Evolutionary conservation across 2,329 filamentous ascomycete genomes (phyloP).

Genomic region (Xylaria sp.): DNA sequence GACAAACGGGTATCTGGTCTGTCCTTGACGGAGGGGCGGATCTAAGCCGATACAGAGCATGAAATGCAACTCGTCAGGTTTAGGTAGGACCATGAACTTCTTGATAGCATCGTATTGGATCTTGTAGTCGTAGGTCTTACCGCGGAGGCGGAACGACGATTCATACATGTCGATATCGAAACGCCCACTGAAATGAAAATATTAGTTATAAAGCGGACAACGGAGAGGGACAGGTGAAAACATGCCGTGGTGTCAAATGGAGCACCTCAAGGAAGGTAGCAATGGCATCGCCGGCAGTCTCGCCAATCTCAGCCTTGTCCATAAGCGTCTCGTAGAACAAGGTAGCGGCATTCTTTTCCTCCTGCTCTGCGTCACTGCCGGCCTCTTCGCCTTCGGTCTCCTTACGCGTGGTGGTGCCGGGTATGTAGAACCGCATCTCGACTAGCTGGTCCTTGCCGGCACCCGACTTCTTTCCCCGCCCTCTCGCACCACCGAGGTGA

Average conservation of each 20-base stretch:
- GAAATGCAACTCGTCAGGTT: slow-evolving; percentile 97
- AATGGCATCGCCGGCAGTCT: slow-evolving; percentile 98
- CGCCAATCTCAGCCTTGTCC: slow-evolving; percentile 98
- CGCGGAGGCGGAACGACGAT: slow-evolving; percentile 92
- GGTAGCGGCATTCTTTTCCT: slow-evolving; percentile 94
- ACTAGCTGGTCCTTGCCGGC: slow-evolving; percentile 92
- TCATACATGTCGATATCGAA: slow-evolving; percentile 99
- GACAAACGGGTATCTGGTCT: slow-evolving; percentile 96
- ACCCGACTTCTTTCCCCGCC: slow-evolving; percentile 87
- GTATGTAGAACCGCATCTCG: slow-evolving; percentile 99
- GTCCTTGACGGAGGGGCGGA: slow-evolving; percentile 93
- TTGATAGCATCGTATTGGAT: slow-evolving; percentile 98
- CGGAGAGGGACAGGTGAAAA: slow-evolving; percentile 13
- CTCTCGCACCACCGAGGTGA: slow-evolving; percentile 76
- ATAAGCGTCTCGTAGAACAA: slow-evolving; percentile 99
- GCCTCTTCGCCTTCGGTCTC: slow-evolving; percentile 79
- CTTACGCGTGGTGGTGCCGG: slow-evolving; percentile 85
- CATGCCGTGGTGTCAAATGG: slow-evolving; percentile 90
- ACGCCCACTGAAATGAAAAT: slow-evolving; percentile 75
- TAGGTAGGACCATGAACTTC: slow-evolving; percentile 98
- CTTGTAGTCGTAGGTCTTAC: slow-evolving; percentile 99
- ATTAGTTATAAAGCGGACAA: slow-evolving; percentile 25
- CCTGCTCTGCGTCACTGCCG: slow-evolving; percentile 72
- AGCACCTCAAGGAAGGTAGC: slow-evolving; percentile 97
- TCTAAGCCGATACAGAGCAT: slow-evolving; percentile 95